Evolutionary conservation across 768 basidiomycete genomes (phyloP).

Genomic region (Cantharellus anzutake): DNA sequence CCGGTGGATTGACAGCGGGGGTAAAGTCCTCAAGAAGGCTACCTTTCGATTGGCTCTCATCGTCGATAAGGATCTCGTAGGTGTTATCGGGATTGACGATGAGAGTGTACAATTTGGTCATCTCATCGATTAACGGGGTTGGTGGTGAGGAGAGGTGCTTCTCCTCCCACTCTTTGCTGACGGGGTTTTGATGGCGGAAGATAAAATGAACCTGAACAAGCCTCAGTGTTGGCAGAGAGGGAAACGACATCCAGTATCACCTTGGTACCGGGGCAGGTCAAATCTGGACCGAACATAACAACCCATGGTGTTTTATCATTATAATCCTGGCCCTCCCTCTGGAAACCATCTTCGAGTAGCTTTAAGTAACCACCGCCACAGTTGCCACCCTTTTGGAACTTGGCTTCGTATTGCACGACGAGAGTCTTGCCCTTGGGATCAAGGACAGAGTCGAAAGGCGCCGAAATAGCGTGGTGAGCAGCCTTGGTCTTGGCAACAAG

Average conservation of each 20-base stretch:
- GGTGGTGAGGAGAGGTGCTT: slow-evolving; percentile 81
- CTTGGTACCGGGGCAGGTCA: slow-evolving; percentile 85
- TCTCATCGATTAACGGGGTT: slow-evolving; percentile 71
- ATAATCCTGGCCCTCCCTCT: slow-evolving; percentile 83
- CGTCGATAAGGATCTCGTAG: slow-evolving; percentile 81
- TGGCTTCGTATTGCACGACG: slow-evolving; percentile 96
- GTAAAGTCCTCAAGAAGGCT: slow-evolving; percentile 84
- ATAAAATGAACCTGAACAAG: slow-evolving; percentile 77
- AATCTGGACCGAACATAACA: slow-evolving; percentile 94
- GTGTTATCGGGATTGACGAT: slow-evolving; percentile 87
- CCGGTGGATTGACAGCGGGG: slow-evolving; percentile 79
- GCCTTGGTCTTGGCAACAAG: slow-evolving; percentile 95
- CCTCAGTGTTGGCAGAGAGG: not conserved
- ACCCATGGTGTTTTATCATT: slow-evolving; percentile 88
- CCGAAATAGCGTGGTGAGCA: slow-evolving; percentile 96
- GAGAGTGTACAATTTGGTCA: slow-evolving; percentile 88
- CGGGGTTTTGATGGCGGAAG: slow-evolving; percentile 92
- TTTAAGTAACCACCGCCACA: slow-evolving; percentile 99
- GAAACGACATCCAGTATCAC: slow-evolving; percentile 18
- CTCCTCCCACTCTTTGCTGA: slow-evolving; percentile 86
- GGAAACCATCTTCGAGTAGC: slow-evolving; percentile 85
- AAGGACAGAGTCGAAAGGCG: slow-evolving; percentile 60
- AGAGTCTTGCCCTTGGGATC: slow-evolving; percentile 71
- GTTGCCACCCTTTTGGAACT: slow-evolving; percentile 97
- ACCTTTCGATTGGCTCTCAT: slow-evolving; percentile 59